Evolutionary conservation across 345 rosid species (phyloP).

Genomic region (Eutrema japonicum): DNA sequence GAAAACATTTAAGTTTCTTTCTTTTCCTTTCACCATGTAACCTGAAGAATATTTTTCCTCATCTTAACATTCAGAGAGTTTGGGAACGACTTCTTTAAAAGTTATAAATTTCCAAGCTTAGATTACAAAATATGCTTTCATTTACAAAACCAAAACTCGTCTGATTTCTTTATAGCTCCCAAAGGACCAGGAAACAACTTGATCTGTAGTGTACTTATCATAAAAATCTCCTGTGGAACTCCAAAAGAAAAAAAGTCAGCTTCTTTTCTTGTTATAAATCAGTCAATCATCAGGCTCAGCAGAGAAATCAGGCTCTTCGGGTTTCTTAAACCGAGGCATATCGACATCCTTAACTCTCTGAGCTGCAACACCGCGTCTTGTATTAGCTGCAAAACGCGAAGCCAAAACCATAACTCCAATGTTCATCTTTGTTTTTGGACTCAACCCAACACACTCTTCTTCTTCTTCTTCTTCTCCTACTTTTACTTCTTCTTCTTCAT

Average conservation of each 20-base stretch:
- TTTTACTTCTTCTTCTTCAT: conserved; percentile 38
- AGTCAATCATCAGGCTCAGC: conserved; percentile 54
- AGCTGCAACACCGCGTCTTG: conserved; percentile 65
- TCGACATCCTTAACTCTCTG: conserved; percentile 58
- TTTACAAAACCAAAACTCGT: conserved; percentile 22
- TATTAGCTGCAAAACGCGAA: conserved; percentile 74
- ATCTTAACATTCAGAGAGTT: conserved; percentile 9
- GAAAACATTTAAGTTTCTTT: not conserved
- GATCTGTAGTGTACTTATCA: conserved; percentile 20
- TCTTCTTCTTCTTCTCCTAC: conserved; percentile 19
- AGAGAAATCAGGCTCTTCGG: conserved; percentile 87
- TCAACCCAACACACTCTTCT: conserved; percentile 25
- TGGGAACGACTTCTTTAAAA: not conserved
- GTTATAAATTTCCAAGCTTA: conserved; percentile 10
- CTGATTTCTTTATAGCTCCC: conserved; percentile 20
- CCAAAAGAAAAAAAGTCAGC: conserved; percentile 6
- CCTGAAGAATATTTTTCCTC: not conserved
- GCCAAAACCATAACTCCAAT: conserved; percentile 64
- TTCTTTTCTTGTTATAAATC: not conserved
- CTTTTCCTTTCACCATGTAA: not conserved
- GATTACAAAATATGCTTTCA: conserved; percentile 29
- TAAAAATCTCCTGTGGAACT: conserved; percentile 12
- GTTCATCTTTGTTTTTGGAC: conserved; percentile 48
- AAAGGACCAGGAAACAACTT: conserved; percentile 14
- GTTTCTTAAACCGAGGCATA: conserved; percentile 64